Base-by-base conservation (phyloP, 176 grass and related monocot genomes). In the Ensete glaucum region DNA sequence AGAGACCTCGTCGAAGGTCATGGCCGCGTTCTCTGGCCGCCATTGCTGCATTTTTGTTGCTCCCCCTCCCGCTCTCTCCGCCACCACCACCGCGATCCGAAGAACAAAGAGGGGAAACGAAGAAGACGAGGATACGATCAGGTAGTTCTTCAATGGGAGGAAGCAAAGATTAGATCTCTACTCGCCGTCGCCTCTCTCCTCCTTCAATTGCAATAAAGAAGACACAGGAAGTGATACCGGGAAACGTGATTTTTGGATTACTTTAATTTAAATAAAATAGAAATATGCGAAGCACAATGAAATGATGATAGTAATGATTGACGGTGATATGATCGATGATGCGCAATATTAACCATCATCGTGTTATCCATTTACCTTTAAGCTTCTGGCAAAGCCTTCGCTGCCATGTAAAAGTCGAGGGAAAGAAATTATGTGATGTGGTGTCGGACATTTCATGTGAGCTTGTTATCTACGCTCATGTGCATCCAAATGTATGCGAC, bases 1-100 rank as follows among this genome's bases (percentile, higher is more conserved):
- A 26, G 73, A 75, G 14, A 59, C 73, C 54, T 75, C 73, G 73
- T 75, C 54, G 73, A 60, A 75, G 54, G 53, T 75, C 73, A 75
- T 75, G 8, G 54, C 16, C 54, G 26, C 9, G 26, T 75, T 75
- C 73, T 75, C 73, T 2, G 24, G 54, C 54, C 54, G 8, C 53
- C 24, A 59, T n/a, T 75, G 73, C 54, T 75, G 73, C 73, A 75
- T 75, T 21, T 54, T 72, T 54, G 21, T 1, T 26, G 21, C 21
- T 3, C 21, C 17, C 16, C 12, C 19, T 70, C 51, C 17, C 2
- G 19, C 67, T 49, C 67, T 51, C 9, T 70, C 76, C 70, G 79
- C 85, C 67, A 83, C 59, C 55, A 72, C 43, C 16, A 1, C 67
- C 10, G 67, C 9, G 43, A 69, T 69, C 34, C 77, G 65, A 69